Base-by-base conservation (phyloP, 2,329 filamentous ascomycete species). In the Gyromitra esculenta region DNA sequence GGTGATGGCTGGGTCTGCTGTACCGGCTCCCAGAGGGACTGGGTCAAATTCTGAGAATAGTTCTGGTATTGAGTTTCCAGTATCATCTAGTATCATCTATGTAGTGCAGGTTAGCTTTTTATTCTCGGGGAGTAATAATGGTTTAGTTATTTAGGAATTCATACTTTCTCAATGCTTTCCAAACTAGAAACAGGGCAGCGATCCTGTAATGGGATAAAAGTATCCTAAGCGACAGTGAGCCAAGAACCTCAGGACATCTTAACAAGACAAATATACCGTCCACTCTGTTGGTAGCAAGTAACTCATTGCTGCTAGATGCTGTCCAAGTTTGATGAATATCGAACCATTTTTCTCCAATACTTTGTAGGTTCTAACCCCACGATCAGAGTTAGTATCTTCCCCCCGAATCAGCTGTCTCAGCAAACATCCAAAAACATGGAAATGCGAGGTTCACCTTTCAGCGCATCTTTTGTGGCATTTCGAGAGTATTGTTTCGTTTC, bases 281-380 rank as follows among this genome's bases (percentile, higher is more conserved):
- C 80, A 81, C 70, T 81, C 80, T 9, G 73, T 67, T n/a, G 80
- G 80, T 43, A 81, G 50, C 48, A 81, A 59, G 66, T 81, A 81
- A 52, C 79, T 79, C 80, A 81, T 81, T 41, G 80, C 80, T 18
- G 80, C 90, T 84, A 99, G 84, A 84, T 99, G 96, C 82, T 99
- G 96, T 6, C 96, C 96, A 50, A 99, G 86, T 84, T 99, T 99
- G 83, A 99, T 98, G 81, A 98, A 99, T 79, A 99, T 97, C 37
- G 95, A 97, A 35, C 96, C 96, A 83, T 97, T 98, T 86, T 92
- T 93, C 86, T 99, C 96, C 79, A 98, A 85, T 1, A 96, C 94
- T 73, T 87, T 88, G 54, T 98, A 86, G 0, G 96, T 97, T 77
- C 96, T 79, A 65, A 3, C 39, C 8, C 43, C 25, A 21, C 11